A percentile compares a stretch with the other conserved stretches of the same genome.
phyloP scores from a whole-genome alignment of 140 eudicot species.

The Erigeron philadelphicus region DNA sequence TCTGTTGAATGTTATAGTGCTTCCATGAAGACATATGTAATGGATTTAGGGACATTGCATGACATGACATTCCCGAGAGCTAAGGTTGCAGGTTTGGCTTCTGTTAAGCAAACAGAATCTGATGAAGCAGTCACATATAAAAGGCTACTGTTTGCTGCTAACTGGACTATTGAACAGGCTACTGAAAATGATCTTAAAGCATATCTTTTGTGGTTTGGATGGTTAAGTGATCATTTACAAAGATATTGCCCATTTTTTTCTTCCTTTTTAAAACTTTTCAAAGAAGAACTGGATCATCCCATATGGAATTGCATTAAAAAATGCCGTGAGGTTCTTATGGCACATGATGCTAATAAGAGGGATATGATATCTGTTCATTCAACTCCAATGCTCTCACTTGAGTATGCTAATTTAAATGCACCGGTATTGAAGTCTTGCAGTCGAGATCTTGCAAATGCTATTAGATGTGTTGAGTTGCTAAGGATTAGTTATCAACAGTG shows the following conservation, averaged over 20 bases:
- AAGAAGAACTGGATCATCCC: slow-evolving; percentile 57
- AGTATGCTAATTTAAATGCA: slow-evolving; percentile 32
- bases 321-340: slow-evolving; percentile 31
- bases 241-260: slow-evolving; percentile 46
- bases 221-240: slow-evolving; percentile 50
- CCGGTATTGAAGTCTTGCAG: slow-evolving; percentile 22
- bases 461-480: slow-evolving; percentile 43
- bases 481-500: slow-evolving; percentile 78
- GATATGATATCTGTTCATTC: slow-evolving; percentile 20
- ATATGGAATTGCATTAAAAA: slow-evolving; percentile 54
- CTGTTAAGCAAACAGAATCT: slow-evolving; percentile 24
- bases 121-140: slow-evolving; percentile 28
- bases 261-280: slow-evolving; percentile 36
- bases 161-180: slow-evolving; percentile 87
- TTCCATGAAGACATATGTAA: slow-evolving; percentile 36
- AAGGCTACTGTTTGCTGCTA: slow-evolving; percentile 66
- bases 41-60: slow-evolving; percentile 41
- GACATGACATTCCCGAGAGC: slow-evolving; percentile 42
- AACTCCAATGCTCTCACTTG: slow-evolving; percentile 62
- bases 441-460: slow-evolving; percentile 42
- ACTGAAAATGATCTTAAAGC: slow-evolving; percentile 50
- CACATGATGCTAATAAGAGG: slow-evolving; percentile 20
- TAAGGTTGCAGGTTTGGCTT: slow-evolving; percentile 15
- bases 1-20: slow-evolving; percentile 22
- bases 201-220: slow-evolving; percentile 62